phyloP scores from a whole-genome alignment of 192 early-diverging fungal species.

The Umbelopsis vinacea region DNA sequence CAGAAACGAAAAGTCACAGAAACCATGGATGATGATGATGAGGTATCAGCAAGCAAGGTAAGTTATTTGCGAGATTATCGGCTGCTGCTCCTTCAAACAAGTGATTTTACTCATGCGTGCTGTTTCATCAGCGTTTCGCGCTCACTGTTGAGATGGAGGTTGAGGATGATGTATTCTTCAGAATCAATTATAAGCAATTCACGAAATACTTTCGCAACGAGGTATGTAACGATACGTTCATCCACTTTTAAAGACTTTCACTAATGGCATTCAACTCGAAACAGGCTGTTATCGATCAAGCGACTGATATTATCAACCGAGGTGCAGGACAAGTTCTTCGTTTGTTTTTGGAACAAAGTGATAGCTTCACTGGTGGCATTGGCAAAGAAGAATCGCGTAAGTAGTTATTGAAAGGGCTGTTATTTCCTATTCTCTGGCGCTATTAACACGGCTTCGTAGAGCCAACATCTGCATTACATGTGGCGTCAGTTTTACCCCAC shows the following conservation, averaged over 20 bases:
- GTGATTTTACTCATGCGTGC: too few relatives aligned
- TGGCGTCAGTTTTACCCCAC: slow-evolving; percentile 21
- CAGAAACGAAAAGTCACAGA: slow-evolving; percentile 42
- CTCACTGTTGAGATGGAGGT: slow-evolving; percentile 40
- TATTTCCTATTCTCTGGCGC: background rate
- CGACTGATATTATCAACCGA: slow-evolving; percentile 62
- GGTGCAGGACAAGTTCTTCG: slow-evolving; percentile 65
- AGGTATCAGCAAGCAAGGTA: slow-evolving; percentile 14
- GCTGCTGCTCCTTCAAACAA: too few relatives aligned
- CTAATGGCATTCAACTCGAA: too few relatives aligned
- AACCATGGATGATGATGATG: slow-evolving; percentile 43
- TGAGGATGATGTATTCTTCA: slow-evolving; percentile 66
- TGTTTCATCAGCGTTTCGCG: background rate
- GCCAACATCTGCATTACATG: slow-evolving; percentile 43
- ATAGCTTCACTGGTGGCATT: slow-evolving; percentile 45
- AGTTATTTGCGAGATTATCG: background rate
- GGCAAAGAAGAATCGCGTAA: slow-evolving; percentile 52
- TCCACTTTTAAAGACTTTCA: background rate
- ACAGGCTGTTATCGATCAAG: slow-evolving; percentile 62
- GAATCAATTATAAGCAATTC: slow-evolving; percentile 67
- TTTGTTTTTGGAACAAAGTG: slow-evolving; percentile 58
- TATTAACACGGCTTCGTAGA: slow-evolving; percentile 43
- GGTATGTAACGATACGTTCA: slow-evolving; percentile 10
- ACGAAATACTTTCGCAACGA: slow-evolving; percentile 70
- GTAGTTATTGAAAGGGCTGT: background rate